phyloP scores from a whole-genome alignment of 164 flowering plant species.

The Vitis amurensis region DNA sequence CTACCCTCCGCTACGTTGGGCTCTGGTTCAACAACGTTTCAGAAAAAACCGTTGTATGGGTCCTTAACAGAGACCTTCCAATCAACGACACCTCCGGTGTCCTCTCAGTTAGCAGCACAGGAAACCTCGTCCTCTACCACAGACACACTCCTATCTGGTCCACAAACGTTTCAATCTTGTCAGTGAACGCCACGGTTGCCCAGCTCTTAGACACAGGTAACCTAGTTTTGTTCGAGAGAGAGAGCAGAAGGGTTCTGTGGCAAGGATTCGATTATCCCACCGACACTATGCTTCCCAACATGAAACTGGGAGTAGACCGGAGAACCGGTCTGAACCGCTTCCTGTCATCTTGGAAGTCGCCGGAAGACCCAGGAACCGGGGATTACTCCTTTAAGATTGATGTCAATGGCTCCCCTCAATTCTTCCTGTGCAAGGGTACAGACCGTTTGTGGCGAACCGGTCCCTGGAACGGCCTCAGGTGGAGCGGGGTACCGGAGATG shows the following conservation, averaged over 20 bases:
- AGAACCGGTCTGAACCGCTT: slow-evolving; percentile 29
- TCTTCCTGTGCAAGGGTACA: slow-evolving; percentile 20
- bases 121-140: slow-evolving; percentile 22
- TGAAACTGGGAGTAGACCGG: slow-evolving; percentile 37
- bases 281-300: slow-evolving; percentile 28
- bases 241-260: slow-evolving; percentile 24
- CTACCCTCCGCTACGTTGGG: slow-evolving; percentile 31
- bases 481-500: slow-evolving; percentile 35
- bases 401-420: slow-evolving; percentile 29
- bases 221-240: slow-evolving; percentile 20
- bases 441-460: slow-evolving; percentile 30
- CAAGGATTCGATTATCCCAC: slow-evolving; percentile 56
- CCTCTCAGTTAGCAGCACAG: slow-evolving; percentile 15
- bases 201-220: slow-evolving; percentile 45
- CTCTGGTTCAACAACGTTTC: slow-evolving; percentile 35
- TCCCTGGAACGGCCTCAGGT: slow-evolving; percentile 41
- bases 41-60: slow-evolving; percentile 41
- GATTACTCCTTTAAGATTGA: slow-evolving; percentile 20
- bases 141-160: slow-evolving; percentile 32
- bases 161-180: slow-evolving; percentile 19
- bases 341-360: slow-evolving; percentile 45
- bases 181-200: background rate
- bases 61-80: slow-evolving; percentile 47
- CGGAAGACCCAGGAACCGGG: slow-evolving; percentile 43
- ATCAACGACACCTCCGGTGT: slow-evolving; percentile 24